Evolutionary conservation across 2,329 filamentous ascomycete species (phyloP).

Genomic region (Neofusicoccum cordaticola): DNA sequence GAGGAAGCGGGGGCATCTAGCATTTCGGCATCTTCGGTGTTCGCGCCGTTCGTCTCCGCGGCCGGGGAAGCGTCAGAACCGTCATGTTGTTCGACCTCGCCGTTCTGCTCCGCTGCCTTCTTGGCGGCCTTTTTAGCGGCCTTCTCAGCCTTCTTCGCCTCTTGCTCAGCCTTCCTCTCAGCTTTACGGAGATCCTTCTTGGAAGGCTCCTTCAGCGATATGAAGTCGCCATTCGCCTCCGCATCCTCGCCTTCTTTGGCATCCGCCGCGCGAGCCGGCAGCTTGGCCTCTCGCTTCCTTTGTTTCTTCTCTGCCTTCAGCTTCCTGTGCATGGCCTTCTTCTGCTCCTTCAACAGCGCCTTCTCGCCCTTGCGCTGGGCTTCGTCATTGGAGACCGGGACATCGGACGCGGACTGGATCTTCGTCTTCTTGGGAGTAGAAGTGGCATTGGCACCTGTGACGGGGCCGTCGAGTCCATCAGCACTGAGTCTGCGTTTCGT

Average conservation of each 20-base stretch:
- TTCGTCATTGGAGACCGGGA: not conserved
- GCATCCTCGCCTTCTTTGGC: not conserved
- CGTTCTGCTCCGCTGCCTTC: constrained; percentile 34
- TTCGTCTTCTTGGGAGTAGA: constrained; percentile 1
- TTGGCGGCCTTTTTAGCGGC: constrained; percentile 24
- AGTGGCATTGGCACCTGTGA: not conserved
- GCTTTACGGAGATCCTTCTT: constrained; percentile 30
- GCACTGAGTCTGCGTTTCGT: not conserved
- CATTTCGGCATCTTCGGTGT: constrained; percentile 1
- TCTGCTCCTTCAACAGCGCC: constrained; percentile 18
- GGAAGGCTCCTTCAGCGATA: constrained; percentile 11
- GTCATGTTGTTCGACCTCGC: constrained; percentile 19
- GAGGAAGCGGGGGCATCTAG: constrained; percentile 4
- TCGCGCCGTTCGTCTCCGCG: constrained; percentile 19
- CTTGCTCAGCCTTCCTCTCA: constrained; percentile 24
- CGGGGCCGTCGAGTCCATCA: not conserved
- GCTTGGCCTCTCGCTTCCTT: constrained; percentile 7
- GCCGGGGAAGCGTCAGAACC: constrained; percentile 24
- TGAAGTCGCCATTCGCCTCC: not conserved
- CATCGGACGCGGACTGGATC: not conserved
- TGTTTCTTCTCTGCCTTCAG: constrained; percentile 19
- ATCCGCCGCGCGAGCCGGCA: too few relatives aligned
- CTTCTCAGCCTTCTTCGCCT: constrained; percentile 11
- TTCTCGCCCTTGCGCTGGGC: constrained; percentile 21
- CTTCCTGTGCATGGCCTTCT: not conserved